phyloP scores from a whole-genome alignment of 139 green algal genomes.

The Coccomyxa sp. region DNA sequence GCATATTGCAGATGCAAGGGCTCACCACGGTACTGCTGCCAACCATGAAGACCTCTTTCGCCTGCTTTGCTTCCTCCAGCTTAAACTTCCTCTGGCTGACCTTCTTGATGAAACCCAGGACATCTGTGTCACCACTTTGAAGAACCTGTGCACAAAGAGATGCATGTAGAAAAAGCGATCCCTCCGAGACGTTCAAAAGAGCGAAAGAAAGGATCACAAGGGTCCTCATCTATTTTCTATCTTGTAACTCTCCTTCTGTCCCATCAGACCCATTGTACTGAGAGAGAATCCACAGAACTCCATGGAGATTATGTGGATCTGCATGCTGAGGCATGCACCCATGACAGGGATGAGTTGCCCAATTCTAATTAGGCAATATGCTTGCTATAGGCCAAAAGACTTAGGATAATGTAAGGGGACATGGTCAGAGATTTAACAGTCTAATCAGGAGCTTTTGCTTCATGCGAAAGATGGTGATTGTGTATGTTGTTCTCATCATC shows the following conservation, averaged over 20 bases:
- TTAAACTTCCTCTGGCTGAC: conserved; percentile 34
- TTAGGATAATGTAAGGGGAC: background rate
- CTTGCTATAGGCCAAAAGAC: conserved; percentile 16
- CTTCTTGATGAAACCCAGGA: conserved; percentile 17
- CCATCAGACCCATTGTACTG: too few relatives aligned
- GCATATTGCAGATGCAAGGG: background rate
- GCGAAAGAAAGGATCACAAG: conserved; percentile 3
- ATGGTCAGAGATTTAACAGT: conserved; percentile 11
- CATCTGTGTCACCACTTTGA: conserved; percentile 1
- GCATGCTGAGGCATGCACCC: too few relatives aligned
- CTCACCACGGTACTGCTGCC: conserved; percentile 18
- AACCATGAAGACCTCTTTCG: conserved; percentile 44
- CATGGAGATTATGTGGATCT: too few relatives aligned
- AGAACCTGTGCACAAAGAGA: background rate
- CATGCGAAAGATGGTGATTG: conserved; percentile 50
- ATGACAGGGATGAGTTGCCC: background rate
- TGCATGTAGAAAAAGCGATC: background rate
- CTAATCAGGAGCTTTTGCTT: conserved; percentile 25
- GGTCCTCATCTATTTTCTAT: conserved; percentile 25
- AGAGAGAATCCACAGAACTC: too few relatives aligned
- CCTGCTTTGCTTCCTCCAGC: conserved; percentile 34
- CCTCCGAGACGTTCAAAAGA: background rate
- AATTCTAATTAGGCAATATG: conserved; percentile 21
- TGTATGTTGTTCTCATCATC: conserved; percentile 19
- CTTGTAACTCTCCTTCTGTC: too few relatives aligned